Percentiles rank a stretch among this genome's conserved stretches.
phyloP scores from a whole-genome alignment of 1,284 basidiomycete genomes.

The Ceratobasidium sp. region DNA sequence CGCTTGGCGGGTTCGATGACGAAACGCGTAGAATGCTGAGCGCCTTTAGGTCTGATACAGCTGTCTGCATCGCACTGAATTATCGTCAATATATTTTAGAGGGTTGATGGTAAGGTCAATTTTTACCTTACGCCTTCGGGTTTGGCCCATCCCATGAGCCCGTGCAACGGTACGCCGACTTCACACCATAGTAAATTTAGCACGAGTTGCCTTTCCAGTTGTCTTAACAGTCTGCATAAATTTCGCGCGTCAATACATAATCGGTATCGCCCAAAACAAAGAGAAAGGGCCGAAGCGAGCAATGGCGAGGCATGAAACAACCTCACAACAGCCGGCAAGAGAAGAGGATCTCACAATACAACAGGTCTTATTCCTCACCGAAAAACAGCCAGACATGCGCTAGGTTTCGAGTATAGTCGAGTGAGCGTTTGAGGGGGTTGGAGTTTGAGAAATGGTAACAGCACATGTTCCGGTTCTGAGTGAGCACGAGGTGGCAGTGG shows the following conservation, averaged over 20 bases:
- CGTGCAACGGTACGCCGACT: conserved; percentile 73
- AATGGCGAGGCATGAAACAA: no score
- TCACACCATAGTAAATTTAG: conserved; percentile 96
- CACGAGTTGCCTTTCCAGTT: conserved; percentile 90
- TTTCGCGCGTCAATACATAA: conserved; percentile 19
- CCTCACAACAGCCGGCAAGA: background rate
- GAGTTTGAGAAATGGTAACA: conserved; percentile 87
- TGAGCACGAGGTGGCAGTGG: conserved; percentile 32
- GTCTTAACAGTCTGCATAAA: conserved; percentile 77
- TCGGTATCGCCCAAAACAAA: background rate
- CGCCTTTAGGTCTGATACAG: conserved; percentile 74
- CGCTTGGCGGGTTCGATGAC: conserved; percentile 70
- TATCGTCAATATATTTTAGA: background rate
- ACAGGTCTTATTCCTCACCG: conserved; percentile 65
- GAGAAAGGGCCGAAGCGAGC: background rate
- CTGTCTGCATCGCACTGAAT: conserved; percentile 67
- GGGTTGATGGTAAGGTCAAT: conserved; percentile 38
- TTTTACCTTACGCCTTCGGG: conserved; percentile 75
- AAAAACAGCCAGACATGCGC: conserved; percentile 94
- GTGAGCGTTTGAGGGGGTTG: conserved; percentile 88
- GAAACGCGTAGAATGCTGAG: conserved; percentile 82
- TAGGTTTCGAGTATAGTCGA: conserved; percentile 89
- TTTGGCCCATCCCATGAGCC: conserved; percentile 88
- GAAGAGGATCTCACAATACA: conserved; percentile 10
- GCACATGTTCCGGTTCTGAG: conserved; percentile 61